phyloP scores from a whole-genome alignment of 1,284 basidiomycete genomes.

The Cryptococcus neoformans region DNA sequence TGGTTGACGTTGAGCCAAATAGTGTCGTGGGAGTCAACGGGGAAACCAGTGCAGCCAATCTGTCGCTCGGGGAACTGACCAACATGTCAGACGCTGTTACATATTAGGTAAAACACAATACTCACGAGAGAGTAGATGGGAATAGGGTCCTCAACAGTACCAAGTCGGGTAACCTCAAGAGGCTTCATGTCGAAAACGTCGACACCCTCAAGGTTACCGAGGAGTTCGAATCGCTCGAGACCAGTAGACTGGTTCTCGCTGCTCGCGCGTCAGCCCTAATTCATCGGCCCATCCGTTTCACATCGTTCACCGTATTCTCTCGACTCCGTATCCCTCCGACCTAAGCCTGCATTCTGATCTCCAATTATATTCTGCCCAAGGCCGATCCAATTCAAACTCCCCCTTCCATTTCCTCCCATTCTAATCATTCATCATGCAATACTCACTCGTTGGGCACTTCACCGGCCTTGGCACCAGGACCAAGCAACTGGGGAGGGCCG shows the following conservation, averaged over 20 bases:
- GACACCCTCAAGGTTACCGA: conserved; percentile 83
- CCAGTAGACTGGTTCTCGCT: conserved; percentile 86
- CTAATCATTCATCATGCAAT: background rate
- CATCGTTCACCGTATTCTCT: background rate
- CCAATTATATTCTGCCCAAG: background rate
- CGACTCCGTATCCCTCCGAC: background rate
- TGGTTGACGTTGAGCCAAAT: conserved; percentile 72
- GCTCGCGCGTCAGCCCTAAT: background rate
- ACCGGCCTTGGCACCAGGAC: conserved; percentile 44
- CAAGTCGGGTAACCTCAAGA: conserved; percentile 79
- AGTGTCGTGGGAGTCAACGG: conserved; percentile 87
- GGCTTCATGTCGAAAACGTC: conserved; percentile 89
- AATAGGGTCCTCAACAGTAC: conserved; percentile 85
- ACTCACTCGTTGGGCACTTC: conserved; percentile 48
- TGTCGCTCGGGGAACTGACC: conserved; percentile 70
- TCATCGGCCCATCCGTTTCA: background rate
- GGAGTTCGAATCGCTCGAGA: conserved; percentile 90
- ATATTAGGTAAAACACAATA: conserved; percentile 17
- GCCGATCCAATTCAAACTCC: background rate
- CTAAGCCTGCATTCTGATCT: background rate
- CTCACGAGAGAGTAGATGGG: conserved; percentile 82
- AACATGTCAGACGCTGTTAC: background rate
- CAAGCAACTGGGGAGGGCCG: conserved; percentile 38
- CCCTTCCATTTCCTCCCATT: background rate
- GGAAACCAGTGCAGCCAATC: conserved; percentile 86